A percentile compares a stretch with the other conserved stretches of the same genome.
Conservation (phyloP, 306 rosid genomes). For the Pterocarpus macrocarpus region DNA sequence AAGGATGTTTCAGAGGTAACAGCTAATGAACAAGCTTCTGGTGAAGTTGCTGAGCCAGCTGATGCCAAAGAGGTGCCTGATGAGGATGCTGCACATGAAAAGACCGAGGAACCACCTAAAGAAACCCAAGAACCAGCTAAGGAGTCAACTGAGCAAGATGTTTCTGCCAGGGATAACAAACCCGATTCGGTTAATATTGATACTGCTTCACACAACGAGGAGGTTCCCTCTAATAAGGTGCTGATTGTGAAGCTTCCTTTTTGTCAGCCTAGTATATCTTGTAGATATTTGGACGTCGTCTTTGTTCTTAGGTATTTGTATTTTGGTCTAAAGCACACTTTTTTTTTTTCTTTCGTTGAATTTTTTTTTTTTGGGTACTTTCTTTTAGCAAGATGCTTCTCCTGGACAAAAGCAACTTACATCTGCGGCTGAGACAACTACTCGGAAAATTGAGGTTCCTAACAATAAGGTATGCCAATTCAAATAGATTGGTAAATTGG, state of each 20-base stretch:
- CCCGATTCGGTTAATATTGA: slow-evolving; percentile 48
- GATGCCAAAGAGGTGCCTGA: slow-evolving; percentile 46
- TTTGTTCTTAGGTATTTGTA: slow-evolving; percentile 4
- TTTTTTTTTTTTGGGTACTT: neutral
- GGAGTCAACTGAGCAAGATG: slow-evolving; percentile 56
- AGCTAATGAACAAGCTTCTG: slow-evolving; percentile 45
- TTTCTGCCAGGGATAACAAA: slow-evolving; percentile 48
- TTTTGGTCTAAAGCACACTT: neutral
- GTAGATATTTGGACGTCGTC: neutral
- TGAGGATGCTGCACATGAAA: slow-evolving; percentile 54
- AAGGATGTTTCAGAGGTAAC: slow-evolving; percentile 46
- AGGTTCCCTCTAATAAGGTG: slow-evolving; percentile 76
- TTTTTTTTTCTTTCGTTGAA: neutral
- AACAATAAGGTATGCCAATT: slow-evolving; percentile 77
- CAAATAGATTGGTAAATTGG: neutral
- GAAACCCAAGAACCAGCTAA: slow-evolving; percentile 50
- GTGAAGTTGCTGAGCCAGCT: slow-evolving; percentile 48
- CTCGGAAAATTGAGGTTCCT: slow-evolving; percentile 86
- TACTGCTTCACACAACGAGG: slow-evolving; percentile 48
- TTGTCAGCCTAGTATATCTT: neutral
- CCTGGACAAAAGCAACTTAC: slow-evolving; percentile 50
- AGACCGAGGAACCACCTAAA: slow-evolving; percentile 54
- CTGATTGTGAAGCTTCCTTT: slow-evolving; percentile 23
- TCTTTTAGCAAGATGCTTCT: slow-evolving; percentile 58
- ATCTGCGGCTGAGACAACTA: slow-evolving; percentile 49